A percentile compares a stretch with the other conserved stretches of the same genome.
phyloP scores from a whole-genome alignment of 2,329 filamentous ascomycete species.

The Epichloe coenophiala region DNA sequence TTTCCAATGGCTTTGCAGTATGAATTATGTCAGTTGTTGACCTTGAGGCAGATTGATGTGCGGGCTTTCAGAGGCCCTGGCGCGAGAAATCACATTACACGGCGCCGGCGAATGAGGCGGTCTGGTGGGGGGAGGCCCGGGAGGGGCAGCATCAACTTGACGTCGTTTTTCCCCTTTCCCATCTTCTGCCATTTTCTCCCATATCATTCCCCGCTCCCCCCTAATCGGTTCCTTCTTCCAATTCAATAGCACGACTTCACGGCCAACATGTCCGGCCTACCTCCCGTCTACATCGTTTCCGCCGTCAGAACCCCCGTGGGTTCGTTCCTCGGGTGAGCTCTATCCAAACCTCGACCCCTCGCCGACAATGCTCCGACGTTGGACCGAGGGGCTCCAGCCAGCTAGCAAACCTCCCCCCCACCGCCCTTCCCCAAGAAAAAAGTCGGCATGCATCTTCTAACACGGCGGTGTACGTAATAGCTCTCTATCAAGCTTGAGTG shows the following conservation, averaged over 20 bases:
- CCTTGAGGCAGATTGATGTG: too few species aligned
- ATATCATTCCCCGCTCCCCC: background rate
- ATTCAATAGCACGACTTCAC: background rate
- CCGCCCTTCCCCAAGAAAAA: too few species aligned
- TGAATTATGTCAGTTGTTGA: too few species aligned
- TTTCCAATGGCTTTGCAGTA: too few species aligned
- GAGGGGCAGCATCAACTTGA: too few species aligned
- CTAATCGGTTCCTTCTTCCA: constrained; percentile 4
- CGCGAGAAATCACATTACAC: too few species aligned
- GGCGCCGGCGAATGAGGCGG: too few species aligned
- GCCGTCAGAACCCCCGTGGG: constrained; percentile 82
- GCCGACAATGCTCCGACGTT: constrained; percentile 1
- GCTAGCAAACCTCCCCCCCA: too few species aligned
- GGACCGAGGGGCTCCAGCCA: background rate
- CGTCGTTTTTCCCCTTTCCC: background rate
- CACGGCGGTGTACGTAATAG: constrained; percentile 37
- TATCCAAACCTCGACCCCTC: background rate
- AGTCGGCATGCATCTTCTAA: background rate
- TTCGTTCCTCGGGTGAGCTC: constrained; percentile 73
- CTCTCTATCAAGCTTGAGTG: constrained; percentile 76
- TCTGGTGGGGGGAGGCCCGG: too few species aligned
- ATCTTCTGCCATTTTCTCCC: background rate
- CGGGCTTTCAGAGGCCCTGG: too few species aligned
- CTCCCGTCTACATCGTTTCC: constrained; percentile 92
- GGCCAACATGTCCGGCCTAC: constrained; percentile 55